These are phyloP conservation scores for Tolypocladium inflatum DNA, from an alignment of 2,329 filamentous ascomycete species.

Conservation along the genomic window DNA sequence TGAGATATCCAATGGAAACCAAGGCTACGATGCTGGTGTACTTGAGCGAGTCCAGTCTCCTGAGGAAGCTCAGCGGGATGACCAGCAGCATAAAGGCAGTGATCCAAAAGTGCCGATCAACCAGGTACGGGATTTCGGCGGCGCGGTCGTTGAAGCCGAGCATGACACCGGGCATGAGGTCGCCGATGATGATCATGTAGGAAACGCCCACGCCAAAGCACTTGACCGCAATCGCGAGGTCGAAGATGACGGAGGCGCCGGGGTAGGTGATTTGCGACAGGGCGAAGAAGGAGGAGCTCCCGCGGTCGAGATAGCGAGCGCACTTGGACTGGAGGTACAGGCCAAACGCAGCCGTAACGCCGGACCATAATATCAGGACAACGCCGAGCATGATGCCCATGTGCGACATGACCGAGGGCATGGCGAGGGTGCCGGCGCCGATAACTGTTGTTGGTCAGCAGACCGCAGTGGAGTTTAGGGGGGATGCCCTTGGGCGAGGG, in stretches of 20 bases:
- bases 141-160: constrained; percentile 64
- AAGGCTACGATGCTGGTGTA: constrained; percentile 91
- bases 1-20: constrained; percentile 87
- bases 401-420: constrained; percentile 92
- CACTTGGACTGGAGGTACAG: constrained; percentile 92
- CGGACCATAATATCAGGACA: constrained; percentile 85
- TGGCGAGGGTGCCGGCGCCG: constrained; percentile 84
- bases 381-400: constrained; percentile 86
- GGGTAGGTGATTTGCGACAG: constrained; percentile 94
- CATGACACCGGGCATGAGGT: constrained; percentile 93
- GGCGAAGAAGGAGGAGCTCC: constrained; percentile 88
- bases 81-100: constrained; percentile 95
- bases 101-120: constrained; percentile 94
- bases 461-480: background rate
- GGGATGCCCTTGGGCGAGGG: constrained; percentile 1
- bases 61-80: constrained; percentile 87
- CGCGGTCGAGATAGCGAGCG: constrained; percentile 84
- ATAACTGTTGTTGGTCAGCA: constrained; percentile 52
- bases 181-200: constrained; percentile 97
- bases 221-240: constrained; percentile 91
- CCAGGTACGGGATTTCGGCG: constrained; percentile 57
- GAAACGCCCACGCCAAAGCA: constrained; percentile 97
- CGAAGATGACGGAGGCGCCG: constrained; percentile 90
- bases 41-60: constrained; percentile 87
- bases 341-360: constrained; percentile 78